Percentiles rank a stretch among this genome's conserved stretches.
phyloP scores from a whole-genome alignment of 2,329 filamentous ascomycete genomes.

The Aspergillus chevalieri region DNA sequence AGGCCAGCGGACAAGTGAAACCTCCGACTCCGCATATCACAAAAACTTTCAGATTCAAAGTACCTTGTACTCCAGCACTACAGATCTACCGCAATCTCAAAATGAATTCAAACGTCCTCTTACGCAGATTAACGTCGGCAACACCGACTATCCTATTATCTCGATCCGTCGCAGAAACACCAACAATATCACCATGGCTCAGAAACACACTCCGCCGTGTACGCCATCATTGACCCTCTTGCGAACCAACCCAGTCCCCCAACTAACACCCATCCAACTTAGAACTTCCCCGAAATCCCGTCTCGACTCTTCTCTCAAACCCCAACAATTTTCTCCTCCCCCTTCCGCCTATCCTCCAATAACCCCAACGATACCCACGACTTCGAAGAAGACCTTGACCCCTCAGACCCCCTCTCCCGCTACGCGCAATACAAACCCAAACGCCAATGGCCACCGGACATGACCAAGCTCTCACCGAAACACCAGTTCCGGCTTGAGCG shows the following conservation, averaged over 20 bases:
- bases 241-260: not conserved
- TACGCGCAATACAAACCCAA: conserved; percentile 56
- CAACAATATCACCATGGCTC: not conserved
- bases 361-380: not conserved
- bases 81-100: not conserved
- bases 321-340: conserved; percentile 3
- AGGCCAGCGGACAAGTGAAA: not conserved
- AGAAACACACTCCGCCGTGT: not conserved
- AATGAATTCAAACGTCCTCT: not conserved
- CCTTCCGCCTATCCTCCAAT: conserved; percentile 15
- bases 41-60: not conserved
- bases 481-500: conserved; percentile 64
- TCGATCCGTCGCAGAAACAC: not conserved
- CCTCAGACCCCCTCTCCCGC: conserved; percentile 15
- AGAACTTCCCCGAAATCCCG: not conserved
- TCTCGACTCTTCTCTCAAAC: conserved; percentile 6
- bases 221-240: no score
- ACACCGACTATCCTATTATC: not conserved
- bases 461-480: conserved; percentile 55
- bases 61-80: not conserved
- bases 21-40: not conserved
- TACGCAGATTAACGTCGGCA: not conserved
- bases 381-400: conserved; percentile 6
- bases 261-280: not conserved
- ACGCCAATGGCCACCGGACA: conserved; percentile 60